A percentile compares a stretch with the other conserved stretches of the same genome.
Conservation (phyloP, 148 eudicot genomes). For the Heliamphora exappendiculata region DNA sequence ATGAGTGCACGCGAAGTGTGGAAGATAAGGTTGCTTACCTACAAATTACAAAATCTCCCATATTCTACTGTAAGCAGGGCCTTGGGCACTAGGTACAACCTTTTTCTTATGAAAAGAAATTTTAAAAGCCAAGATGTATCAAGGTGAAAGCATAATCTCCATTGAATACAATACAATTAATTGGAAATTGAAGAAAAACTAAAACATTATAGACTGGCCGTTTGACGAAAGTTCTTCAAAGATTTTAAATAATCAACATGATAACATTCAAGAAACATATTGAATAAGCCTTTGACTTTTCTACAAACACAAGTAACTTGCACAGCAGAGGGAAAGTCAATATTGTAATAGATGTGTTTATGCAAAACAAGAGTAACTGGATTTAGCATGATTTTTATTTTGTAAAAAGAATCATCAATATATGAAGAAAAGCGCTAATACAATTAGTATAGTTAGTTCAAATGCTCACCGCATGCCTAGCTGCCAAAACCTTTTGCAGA, state of each 20-base stretch:
- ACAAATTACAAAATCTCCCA: too few relatives aligned
- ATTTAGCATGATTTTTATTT: neutral
- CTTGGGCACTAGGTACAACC: neutral
- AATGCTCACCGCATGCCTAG: slow-evolving; percentile 72
- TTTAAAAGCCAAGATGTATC: too few relatives aligned
- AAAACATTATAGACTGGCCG: neutral
- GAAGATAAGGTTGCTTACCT: neutral
- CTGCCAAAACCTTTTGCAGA: slow-evolving; percentile 71
- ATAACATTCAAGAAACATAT: neutral
- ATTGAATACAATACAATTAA: neutral
- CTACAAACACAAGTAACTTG: neutral
- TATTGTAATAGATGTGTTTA: neutral
- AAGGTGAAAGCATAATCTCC: neutral
- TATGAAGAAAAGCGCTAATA: neutral
- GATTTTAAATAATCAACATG: neutral
- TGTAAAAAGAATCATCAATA: neutral
- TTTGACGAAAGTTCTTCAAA: neutral
- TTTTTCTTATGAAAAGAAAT: neutral
- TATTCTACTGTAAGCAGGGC: too few relatives aligned
- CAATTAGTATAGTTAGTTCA: neutral
- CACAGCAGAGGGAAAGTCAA: neutral
- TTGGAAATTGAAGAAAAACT: neutral
- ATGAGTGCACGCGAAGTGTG: too few relatives aligned
- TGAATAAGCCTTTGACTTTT: neutral
- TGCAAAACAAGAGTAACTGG: neutral